Percentiles rank a stretch among this genome's conserved stretches.
Evolutionary conservation across 305 asterid genomes (phyloP).

Genomic region (Ruellia speciosa): DNA sequence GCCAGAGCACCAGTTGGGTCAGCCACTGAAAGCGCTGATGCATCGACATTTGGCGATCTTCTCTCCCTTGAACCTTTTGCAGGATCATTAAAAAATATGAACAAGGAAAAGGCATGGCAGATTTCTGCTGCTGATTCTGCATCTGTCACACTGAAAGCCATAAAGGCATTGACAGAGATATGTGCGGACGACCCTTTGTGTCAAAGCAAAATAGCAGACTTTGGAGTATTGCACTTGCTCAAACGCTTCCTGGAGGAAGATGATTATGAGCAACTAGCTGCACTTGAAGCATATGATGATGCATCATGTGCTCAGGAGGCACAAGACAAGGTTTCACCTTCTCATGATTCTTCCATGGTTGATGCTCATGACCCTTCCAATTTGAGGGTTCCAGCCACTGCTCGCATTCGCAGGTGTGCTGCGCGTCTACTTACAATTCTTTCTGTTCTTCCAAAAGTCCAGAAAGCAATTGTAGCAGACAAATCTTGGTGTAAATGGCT

Average conservation of each 20-base stretch:
- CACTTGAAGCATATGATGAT: constrained; percentile 94
- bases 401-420: constrained; percentile 90
- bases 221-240: constrained; percentile 64
- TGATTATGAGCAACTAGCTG: constrained; percentile 95
- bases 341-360: constrained; percentile 43
- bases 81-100: constrained; percentile 59
- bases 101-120: constrained; percentile 65
- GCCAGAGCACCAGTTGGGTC: constrained; percentile 72
- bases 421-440: constrained; percentile 78
- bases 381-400: constrained; percentile 76
- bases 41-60: constrained; percentile 69
- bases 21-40: constrained; percentile 50
- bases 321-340: constrained; percentile 42
- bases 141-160: constrained; percentile 80
- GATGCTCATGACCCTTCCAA: constrained; percentile 50
- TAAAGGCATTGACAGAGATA: constrained; percentile 84
- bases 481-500: constrained; percentile 79
- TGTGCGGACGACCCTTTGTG: constrained; percentile 70
- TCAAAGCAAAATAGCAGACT: constrained; percentile 56
- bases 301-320: constrained; percentile 73
- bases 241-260: constrained; percentile 80
- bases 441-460: constrained; percentile 73
- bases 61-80: constrained; percentile 81
- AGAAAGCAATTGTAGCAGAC: constrained; percentile 61
- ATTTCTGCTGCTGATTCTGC: constrained; percentile 90